Evolutionary conservation across 495 filamentous ascomycete species (phyloP).

Genomic region (Annulohypoxylon bovei): DNA sequence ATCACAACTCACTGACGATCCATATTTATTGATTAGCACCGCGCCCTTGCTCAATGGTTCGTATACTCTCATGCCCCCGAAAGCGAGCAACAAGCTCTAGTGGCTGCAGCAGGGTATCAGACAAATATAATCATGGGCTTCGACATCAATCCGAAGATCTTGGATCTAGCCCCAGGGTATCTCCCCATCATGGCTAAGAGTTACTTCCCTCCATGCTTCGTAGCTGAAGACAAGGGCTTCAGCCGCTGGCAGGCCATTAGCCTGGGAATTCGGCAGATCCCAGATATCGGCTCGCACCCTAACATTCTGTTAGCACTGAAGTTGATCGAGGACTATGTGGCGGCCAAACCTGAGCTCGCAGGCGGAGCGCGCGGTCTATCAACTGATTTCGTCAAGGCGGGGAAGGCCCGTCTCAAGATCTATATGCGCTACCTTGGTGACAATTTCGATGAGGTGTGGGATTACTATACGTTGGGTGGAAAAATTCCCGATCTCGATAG

Average conservation of each 20-base stretch:
- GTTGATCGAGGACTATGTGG: slow-evolving; percentile 7
- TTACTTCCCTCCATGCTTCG: not conserved
- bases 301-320: slow-evolving; percentile 2
- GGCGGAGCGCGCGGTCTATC: not conserved
- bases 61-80: not conserved
- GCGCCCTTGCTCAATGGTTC: slow-evolving; percentile 4
- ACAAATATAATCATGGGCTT: slow-evolving; percentile 8
- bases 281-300: not conserved
- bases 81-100: not conserved
- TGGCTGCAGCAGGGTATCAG: not conserved
- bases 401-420: slow-evolving; percentile 2
- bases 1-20: not conserved
- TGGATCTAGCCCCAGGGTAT: not conserved
- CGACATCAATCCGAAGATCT: not conserved
- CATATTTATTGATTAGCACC: not conserved
- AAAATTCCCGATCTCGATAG: slow-evolving; percentile 2
- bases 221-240: slow-evolving; percentile 1
- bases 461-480: slow-evolving; percentile 5
- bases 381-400: not conserved
- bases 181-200: slow-evolving; percentile 7
- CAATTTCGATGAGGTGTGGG: slow-evolving; percentile 3
- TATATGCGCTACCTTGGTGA: slow-evolving; percentile 10
- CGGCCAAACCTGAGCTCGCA: not conserved
- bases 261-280: not conserved
- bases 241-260: not conserved